phyloP scores from a whole-genome alignment of 345 rosid species.

The Streptanthus diversifolius region DNA sequence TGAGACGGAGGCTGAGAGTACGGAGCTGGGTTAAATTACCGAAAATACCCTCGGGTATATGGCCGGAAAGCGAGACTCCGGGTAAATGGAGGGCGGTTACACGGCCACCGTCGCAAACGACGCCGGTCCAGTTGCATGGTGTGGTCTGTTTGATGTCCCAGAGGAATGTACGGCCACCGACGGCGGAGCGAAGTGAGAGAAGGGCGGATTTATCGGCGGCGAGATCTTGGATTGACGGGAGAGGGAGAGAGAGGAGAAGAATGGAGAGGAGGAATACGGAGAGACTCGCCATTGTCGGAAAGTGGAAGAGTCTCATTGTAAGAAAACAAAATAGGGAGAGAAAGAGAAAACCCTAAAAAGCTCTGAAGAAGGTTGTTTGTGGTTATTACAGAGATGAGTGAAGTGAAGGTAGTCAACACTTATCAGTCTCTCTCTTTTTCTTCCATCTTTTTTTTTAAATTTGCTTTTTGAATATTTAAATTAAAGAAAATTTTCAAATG shows the following conservation, averaged over 20 bases:
- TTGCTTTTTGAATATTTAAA: neutral
- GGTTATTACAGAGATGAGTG: conserved; percentile 11
- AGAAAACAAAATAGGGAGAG: neutral
- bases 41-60: conserved; percentile 62
- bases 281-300: conserved; percentile 9
- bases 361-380: conserved; percentile 6
- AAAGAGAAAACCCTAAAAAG: conserved; percentile 27
- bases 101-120: conserved; percentile 54
- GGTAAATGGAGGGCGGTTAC: conserved; percentile 80
- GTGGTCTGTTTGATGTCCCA: conserved; percentile 51
- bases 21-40: conserved; percentile 74
- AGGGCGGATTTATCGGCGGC: conserved; percentile 77
- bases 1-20: conserved; percentile 82
- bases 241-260: conserved; percentile 31
- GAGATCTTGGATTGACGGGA: conserved; percentile 53
- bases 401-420: conserved; percentile 30
- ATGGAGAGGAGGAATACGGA: neutral
- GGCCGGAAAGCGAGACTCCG: conserved; percentile 70
- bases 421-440: neutral
- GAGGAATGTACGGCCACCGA: conserved; percentile 75
- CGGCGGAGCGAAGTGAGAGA: conserved; percentile 66
- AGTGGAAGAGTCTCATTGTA: conserved; percentile 19
- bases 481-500: neutral
- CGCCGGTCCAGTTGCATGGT: conserved; percentile 92
- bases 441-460: neutral